Evolutionary conservation across 192 early-diverging fungal species (phyloP), one percentile per base, ranked within the genome.

Genomic region (Entophlyctis helioformis): DNA sequence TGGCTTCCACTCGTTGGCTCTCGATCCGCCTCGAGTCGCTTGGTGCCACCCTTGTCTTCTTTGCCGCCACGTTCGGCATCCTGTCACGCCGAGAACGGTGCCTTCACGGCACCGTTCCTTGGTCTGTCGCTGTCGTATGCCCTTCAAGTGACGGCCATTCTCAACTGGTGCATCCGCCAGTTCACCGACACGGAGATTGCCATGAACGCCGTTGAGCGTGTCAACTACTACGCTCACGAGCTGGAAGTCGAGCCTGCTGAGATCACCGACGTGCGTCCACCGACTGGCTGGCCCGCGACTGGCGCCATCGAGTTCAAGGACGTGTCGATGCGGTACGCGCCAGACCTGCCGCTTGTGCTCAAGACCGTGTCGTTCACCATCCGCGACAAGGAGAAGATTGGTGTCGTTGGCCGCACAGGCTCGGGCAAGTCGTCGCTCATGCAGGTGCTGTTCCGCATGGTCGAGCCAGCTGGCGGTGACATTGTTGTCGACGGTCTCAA

Each of bases 61-160:
- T 70, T 23, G 82, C 86, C 0, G 74, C 80, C 0, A 35, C 84
- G 16, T 69, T 95, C 41, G 81, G 85, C 21, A 56, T 97, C 11
- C 50, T 78, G 8, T n/a, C n/a, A n/a, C n/a, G n/a, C n/a, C n/a
- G n/a, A n/a, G 32, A 19, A 22, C 18, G n/a, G n/a, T n/a, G n/a
- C n/a, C n/a, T n/a, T n/a, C n/a, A n/a, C n/a, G n/a, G 69, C 89
- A n/a, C 66, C 82, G 0, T 55, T 83, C 10, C 77, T 88, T 46
- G 89, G 89, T 23, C 70, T 96, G 6, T 71, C 78, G 0, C 64
- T 91, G n/a, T 73, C 76, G 23, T 95, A 96, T 58, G 76, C 88
- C 16, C 72, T 92, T 27, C 74, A 77, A 48, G 76, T 91, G 38
- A 88, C 86, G 24, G 64, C 69, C 28, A 78, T 78, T 15, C 74